These are phyloP conservation scores for Paramecium sonneborni DNA, from an alignment of 73 alveolate species.

Conservation along the genomic window DNA sequence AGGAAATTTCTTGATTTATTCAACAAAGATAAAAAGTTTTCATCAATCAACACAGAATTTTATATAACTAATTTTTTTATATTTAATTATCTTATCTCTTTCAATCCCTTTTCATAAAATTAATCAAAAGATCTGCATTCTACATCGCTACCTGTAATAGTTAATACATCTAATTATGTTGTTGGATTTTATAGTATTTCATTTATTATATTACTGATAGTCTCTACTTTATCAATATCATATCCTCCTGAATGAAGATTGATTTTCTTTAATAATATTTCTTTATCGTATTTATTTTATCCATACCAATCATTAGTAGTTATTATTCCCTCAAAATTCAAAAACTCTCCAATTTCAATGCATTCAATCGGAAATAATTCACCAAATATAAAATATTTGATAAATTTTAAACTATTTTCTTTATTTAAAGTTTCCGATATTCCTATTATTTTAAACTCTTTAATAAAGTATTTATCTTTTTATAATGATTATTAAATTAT, in stretches of 20 bases:
- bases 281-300: not conserved
- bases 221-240: constrained; percentile 15
- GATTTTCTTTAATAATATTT: not conserved
- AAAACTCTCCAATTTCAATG: not conserved
- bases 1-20: not conserved
- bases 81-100: not conserved
- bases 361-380: not conserved
- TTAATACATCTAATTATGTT: not conserved
- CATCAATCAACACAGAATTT: not conserved
- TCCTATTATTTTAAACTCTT: not conserved
- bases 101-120: not conserved
- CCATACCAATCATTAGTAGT: not conserved
- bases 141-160: not conserved
- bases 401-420: not conserved
- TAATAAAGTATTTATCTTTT: not conserved
- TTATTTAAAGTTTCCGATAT: not conserved
- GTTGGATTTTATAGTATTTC: not conserved
- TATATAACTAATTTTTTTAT: not conserved
- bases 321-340: not conserved
- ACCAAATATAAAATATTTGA: constrained; percentile 2
- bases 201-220: not conserved
- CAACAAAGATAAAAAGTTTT: not conserved
- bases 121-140: constrained; percentile 2
- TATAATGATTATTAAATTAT: not conserved
- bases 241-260: not conserved